Percentiles rank a stretch among this genome's conserved stretches.
Conservation (phyloP, 2,329 filamentous ascomycete genomes). For the Dothistroma pini region DNA sequence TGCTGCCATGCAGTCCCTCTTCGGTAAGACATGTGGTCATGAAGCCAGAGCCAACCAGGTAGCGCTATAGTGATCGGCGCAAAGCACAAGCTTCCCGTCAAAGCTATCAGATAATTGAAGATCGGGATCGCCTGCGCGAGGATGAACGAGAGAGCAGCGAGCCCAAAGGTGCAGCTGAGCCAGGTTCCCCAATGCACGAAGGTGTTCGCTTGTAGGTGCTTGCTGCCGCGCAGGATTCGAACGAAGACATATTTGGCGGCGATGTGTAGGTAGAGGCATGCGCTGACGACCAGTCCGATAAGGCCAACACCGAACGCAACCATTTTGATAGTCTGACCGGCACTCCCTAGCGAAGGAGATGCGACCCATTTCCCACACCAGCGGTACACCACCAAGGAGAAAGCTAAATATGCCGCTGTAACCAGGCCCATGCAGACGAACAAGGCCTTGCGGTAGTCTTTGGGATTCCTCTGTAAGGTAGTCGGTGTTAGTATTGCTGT, state of each 20-base stretch:
- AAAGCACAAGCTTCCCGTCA: constrained; percentile 51
- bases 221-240: constrained; percentile 50
- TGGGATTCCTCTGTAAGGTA: constrained; percentile 42
- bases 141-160: constrained; percentile 48
- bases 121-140: constrained; percentile 54
- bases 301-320: constrained; percentile 59
- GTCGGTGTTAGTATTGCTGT: neutral
- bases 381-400: constrained; percentile 58
- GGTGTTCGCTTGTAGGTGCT: constrained; percentile 52
- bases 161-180: constrained; percentile 44
- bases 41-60: constrained; percentile 51
- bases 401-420: constrained; percentile 55
- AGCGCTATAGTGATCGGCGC: constrained; percentile 49
- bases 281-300: constrained; percentile 51
- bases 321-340: constrained; percentile 58
- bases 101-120: constrained; percentile 51
- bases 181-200: constrained; percentile 51
- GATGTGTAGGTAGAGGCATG: constrained; percentile 47
- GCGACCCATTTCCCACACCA: constrained; percentile 62
- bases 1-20: constrained; percentile 37
- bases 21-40: constrained; percentile 45
- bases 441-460: constrained; percentile 58
- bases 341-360: constrained; percentile 58
- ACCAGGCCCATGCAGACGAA: constrained; percentile 58
- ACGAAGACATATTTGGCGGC: constrained; percentile 57